Conservation (phyloP, 2,329 filamentous ascomycete genomes). For the Penicillium sp. region DNA sequence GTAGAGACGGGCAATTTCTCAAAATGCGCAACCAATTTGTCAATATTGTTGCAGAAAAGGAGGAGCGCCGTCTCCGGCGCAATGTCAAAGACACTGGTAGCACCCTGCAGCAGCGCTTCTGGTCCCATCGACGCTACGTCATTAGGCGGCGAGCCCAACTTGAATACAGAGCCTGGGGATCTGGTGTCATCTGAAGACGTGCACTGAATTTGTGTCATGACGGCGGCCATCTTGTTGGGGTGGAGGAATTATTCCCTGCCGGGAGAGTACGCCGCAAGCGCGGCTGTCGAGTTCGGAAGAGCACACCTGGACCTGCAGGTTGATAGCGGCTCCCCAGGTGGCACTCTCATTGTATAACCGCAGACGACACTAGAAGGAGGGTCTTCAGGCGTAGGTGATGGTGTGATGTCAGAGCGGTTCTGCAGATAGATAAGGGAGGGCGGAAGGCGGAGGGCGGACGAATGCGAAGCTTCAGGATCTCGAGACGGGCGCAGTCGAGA, state of each 20-base stretch:
- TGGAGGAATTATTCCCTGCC: constrained; percentile 29
- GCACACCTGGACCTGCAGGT: constrained; percentile 35
- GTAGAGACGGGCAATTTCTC: constrained; percentile 13
- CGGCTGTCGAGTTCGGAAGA: constrained; percentile 20
- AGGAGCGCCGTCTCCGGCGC: constrained; percentile 74
- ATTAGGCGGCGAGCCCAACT: constrained; percentile 18
- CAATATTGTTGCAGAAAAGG: constrained; percentile 72
- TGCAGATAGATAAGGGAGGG: not conserved
- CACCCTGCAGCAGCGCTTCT: constrained; percentile 6
- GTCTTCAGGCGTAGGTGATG: constrained; percentile 12
- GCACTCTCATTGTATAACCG: constrained; percentile 41
- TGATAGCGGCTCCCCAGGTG: constrained; percentile 30
- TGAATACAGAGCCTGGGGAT: constrained; percentile 20
- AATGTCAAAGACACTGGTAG: constrained; percentile 63
- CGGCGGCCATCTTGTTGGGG: constrained; percentile 22
- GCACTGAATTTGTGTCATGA: constrained; percentile 25
- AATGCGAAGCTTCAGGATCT: not conserved
- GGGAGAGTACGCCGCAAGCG: constrained; percentile 12
- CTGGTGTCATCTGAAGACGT: constrained; percentile 10
- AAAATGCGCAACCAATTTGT: constrained; percentile 67
- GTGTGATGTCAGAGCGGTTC: constrained; percentile 8
- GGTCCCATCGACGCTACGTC: constrained; percentile 6
- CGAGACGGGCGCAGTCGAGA: not conserved
- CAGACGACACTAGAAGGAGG: constrained; percentile 14
- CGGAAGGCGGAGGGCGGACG: not conserved